Conservation (phyloP, 2,329 filamentous ascomycete genomes). For the Sporothrix brunneoviolacea region DNA sequence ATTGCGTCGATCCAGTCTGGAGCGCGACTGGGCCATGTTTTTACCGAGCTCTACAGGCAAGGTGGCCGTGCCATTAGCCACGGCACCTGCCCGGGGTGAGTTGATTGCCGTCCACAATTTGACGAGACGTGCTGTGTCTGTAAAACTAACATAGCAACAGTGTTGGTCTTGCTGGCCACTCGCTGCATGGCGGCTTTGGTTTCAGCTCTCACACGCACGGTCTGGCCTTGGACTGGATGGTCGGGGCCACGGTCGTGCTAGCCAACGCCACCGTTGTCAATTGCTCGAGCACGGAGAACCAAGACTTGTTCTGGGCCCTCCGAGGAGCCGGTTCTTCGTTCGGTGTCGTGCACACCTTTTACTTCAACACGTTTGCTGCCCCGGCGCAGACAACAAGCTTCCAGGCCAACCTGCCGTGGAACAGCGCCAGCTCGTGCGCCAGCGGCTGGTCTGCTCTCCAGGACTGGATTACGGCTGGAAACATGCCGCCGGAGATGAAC, state of each 20-base stretch:
- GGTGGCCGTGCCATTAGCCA: constrained; percentile 38
- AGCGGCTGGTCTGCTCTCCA: constrained; percentile 22
- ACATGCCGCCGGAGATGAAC: constrained; percentile 25
- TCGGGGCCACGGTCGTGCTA: constrained; percentile 31
- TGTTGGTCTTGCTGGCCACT: constrained; percentile 35
- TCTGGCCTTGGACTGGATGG: constrained; percentile 31
- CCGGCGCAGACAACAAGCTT: constrained; percentile 28
- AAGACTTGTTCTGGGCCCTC: constrained; percentile 38
- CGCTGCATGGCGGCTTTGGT: constrained; percentile 35
- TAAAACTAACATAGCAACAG: too few relatives aligned
- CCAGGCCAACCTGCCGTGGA: constrained; percentile 23
- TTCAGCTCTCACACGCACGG: constrained; percentile 31
- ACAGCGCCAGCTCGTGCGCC: constrained; percentile 18
- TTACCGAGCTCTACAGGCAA: constrained; percentile 32
- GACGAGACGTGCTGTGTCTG: too few relatives aligned
- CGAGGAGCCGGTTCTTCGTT: constrained; percentile 37
- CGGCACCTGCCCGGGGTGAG: constrained; percentile 46
- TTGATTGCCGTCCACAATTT: too few relatives aligned
- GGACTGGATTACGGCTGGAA: constrained; percentile 20
- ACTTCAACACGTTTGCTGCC: constrained; percentile 33
- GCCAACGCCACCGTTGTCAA: constrained; percentile 29
- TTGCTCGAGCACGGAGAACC: constrained; percentile 28
- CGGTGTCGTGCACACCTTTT: constrained; percentile 33
- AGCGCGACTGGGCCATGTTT: constrained; percentile 43
- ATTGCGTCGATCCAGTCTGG: constrained; percentile 42